Evolutionary conservation across 2,329 filamentous ascomycete genomes (phyloP), one percentile per base, ranked within the genome.

Genomic region (Paraconiothyrium brasiliense): DNA sequence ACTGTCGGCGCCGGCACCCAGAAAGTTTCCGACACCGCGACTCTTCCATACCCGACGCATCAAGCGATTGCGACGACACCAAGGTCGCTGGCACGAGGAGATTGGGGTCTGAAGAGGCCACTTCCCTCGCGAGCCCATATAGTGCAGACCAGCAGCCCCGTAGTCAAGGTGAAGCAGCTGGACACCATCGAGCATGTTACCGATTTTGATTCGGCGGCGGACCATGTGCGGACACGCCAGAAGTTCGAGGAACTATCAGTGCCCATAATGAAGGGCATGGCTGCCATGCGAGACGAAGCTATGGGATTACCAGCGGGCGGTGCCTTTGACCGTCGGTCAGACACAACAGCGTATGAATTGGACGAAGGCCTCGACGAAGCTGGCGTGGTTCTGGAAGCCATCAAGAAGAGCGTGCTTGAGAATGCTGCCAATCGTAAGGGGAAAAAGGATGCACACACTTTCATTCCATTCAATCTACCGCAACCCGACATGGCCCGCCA

Each of bases 51-150:
- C 79, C 94, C 94, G n/a, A 93, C 89, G 56, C 87, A 91, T 76
- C 92, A 95, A 75, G 87, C 93, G 64, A 91, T 98, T 74, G 89
- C 90, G 14, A 94, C 93, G 0, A 90, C 93, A 6, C 82, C 85
- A 48, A 85, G 88, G 20, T 94, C 93, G 8, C 85, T 92, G 27
- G 82, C 84, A 44, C 87, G 87, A 73, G 94, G 94, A 39, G 94
- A 98, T 74, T 98, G 94, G 94, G 94, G 94, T 14, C 83, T 97
- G 71, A 98, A 98, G 82, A 85, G 94, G 58, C 85, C 93, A 1
- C 83, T 98, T 6, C 94, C 94, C 1, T 81, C 90, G 9, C 90
- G 90, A 76, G 89, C 90, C 3, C 67, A 61, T 9, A 94, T 92
- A 5, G 87, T 88, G 22, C 87, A 87, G 57, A 89, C 88, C 7